A percentile compares a stretch with the other conserved stretches of the same genome.
phyloP scores from a whole-genome alignment of 108 stramenopile genomes.

The Skeletonema marinoi region DNA sequence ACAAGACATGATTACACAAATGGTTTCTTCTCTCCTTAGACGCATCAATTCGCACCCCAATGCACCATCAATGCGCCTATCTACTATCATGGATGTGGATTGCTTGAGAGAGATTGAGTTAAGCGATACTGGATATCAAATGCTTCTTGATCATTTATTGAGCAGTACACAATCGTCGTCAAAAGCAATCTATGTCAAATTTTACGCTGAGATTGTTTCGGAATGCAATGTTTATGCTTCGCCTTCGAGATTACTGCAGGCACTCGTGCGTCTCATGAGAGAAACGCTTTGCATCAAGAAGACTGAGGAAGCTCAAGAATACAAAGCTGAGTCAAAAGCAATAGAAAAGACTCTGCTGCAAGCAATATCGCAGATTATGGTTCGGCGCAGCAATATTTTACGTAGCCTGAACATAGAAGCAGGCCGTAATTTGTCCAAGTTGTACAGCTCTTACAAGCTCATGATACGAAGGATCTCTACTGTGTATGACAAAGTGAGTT shows the following conservation, averaged over 20 bases:
- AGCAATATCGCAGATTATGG: slow-evolving; percentile 27
- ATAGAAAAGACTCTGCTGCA: background rate
- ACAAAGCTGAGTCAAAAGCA: background rate
- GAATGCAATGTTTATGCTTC: slow-evolving; percentile 24
- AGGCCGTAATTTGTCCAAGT: background rate
- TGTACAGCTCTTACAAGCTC: slow-evolving; percentile 3
- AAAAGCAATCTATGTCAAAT: slow-evolving; percentile 3
- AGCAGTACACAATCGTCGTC: background rate
- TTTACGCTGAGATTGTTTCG: slow-evolving; percentile 45
- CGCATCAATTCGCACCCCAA: background rate
- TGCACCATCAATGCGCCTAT: slow-evolving; percentile 28
- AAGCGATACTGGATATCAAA: slow-evolving; percentile 6
- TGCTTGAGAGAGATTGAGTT: slow-evolving; percentile 11
- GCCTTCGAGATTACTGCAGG: slow-evolving; percentile 14
- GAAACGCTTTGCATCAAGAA: background rate
- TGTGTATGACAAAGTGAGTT: slow-evolving; percentile 12
- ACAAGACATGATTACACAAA: background rate
- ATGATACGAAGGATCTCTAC: slow-evolving; percentile 15
- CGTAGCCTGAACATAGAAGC: slow-evolving; percentile 5
- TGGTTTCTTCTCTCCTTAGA: slow-evolving; percentile 10
- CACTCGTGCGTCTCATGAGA: slow-evolving; percentile 24
- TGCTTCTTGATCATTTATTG: slow-evolving; percentile 10
- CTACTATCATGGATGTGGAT: slow-evolving; percentile 16
- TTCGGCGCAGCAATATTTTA: slow-evolving; percentile 35
- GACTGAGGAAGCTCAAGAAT: background rate